Evolutionary conservation across 1,139 yeast species (phyloP).

Genomic region (Wickerhamomyces sp.): DNA sequence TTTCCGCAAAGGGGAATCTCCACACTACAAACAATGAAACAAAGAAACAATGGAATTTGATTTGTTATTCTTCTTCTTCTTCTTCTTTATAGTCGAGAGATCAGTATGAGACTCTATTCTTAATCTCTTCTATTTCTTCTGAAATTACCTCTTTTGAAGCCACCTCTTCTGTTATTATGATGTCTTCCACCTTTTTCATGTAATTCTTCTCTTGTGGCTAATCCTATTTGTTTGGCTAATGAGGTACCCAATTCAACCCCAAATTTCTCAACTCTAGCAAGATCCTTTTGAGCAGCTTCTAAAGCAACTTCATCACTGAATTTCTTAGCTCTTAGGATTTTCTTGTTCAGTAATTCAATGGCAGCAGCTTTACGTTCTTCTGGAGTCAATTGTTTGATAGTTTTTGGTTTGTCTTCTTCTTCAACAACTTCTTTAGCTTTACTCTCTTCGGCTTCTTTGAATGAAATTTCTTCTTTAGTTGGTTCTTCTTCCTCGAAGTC

Average conservation of each 20-base stretch:
- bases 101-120: too few species aligned
- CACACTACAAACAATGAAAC: too few species aligned
- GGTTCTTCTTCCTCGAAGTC: constrained; percentile 9
- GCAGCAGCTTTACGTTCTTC: constrained; percentile 72
- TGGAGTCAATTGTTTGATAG: constrained; percentile 37
- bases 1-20: too few species aligned
- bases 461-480: constrained; percentile 8
- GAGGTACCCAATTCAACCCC: constrained; percentile 72
- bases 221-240: constrained; percentile 62
- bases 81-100: too few species aligned
- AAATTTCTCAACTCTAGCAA: constrained; percentile 73
- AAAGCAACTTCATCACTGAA: constrained; percentile 59
- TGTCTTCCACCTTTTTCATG: background rate
- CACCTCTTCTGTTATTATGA: background rate
- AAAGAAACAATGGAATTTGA: background rate
- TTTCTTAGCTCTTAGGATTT: constrained; percentile 68
- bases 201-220: constrained; percentile 24
- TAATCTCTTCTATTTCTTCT: constrained; percentile 3
- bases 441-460: constrained; percentile 16
- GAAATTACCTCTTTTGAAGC: constrained; percentile 1
- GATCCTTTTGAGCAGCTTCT: constrained; percentile 47
- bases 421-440: constrained; percentile 8
- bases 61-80: background rate
- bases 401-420: constrained; percentile 27
- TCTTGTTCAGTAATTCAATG: constrained; percentile 60